Conservation (phyloP, 805 yeast genomes). For the Diddensiella transvaalensis region DNA sequence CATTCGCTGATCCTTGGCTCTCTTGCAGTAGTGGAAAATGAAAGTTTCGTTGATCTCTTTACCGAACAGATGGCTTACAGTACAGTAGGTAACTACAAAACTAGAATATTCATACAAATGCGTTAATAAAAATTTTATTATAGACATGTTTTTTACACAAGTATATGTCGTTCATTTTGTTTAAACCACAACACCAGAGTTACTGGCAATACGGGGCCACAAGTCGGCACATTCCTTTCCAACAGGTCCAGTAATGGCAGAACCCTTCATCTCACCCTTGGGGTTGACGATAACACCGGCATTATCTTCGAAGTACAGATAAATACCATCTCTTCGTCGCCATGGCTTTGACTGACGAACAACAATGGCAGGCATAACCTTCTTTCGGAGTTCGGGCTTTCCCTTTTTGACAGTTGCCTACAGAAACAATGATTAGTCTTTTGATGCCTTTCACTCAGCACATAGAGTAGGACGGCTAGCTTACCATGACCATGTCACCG, state of each 20-base stretch:
- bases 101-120: no score
- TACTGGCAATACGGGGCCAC: conserved; percentile 99
- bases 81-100: no score
- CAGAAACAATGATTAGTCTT: background rate
- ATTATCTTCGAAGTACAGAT: conserved; percentile 99
- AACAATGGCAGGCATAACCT: conserved; percentile 99
- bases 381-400: conserved; percentile 99
- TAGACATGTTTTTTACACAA: background rate
- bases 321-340: conserved; percentile 99
- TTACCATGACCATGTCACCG: conserved; percentile 68
- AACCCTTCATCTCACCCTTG: conserved; percentile 99
- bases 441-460: no score
- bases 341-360: conserved; percentile 99
- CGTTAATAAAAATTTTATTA: conserved; percentile 1
- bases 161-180: no score
- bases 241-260: conserved; percentile 99
- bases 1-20: background rate
- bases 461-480: no score
- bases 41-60: background rate
- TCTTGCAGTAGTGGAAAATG: background rate
- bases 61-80: background rate
- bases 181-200: conserved; percentile 99
- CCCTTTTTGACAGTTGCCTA: conserved; percentile 97
- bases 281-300: conserved; percentile 99
- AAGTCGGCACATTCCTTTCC: conserved; percentile 99